Base-by-base conservation (phyloP, 768 basidiomycete species). In the Panaeolus papilionaceus region DNA sequence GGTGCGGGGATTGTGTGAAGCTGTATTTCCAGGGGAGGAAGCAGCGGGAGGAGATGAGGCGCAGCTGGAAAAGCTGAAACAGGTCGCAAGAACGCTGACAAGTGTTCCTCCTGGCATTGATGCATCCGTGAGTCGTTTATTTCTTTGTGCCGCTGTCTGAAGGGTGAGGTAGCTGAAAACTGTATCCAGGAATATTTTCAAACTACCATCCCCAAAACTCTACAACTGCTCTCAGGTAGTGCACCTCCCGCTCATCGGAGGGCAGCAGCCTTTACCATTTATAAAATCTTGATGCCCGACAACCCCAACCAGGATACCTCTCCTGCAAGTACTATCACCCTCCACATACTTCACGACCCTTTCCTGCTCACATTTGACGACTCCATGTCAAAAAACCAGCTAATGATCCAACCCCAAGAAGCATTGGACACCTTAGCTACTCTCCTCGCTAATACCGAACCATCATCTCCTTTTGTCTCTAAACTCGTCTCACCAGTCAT, bases 381-480 rank as follows among this genome's bases (percentile, higher is more conserved):
- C 12, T 39, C 66, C 16, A 64, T 66, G n/a, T 28, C 65, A 8
- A 63, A 49, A 33, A 49, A 68, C 23, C 42, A 70, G 38, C 5
- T 44, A 18, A 7, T 54, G 20, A 5, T 20, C 1, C 37, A n/a
- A 49, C 79, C 87, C 4, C 75, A 78, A 20, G 76, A 76, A 14
- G 82, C 87, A 2, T 75, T 93, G n/a, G 78, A 80, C 6, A 82
- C 78, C 4, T 75, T 95, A 20, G 79, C 84, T 63, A 80, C 81
- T 0, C 79, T 96, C 33, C 78, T 93, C 2, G 84, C 89, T 5
- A 92, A 95, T 70, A 87, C 89, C 5, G 93, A 96, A 69, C 94
- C 94, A 5, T 91, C 92, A 3, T 92, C 94, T 0, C 76, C 79
- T 2, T 82, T 94, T 47, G 84, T 94, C 45, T 83, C 88, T 0